Base-by-base conservation (phyloP, 2,329 filamentous ascomycete species). In the Aureobasidium pullulans region DNA sequence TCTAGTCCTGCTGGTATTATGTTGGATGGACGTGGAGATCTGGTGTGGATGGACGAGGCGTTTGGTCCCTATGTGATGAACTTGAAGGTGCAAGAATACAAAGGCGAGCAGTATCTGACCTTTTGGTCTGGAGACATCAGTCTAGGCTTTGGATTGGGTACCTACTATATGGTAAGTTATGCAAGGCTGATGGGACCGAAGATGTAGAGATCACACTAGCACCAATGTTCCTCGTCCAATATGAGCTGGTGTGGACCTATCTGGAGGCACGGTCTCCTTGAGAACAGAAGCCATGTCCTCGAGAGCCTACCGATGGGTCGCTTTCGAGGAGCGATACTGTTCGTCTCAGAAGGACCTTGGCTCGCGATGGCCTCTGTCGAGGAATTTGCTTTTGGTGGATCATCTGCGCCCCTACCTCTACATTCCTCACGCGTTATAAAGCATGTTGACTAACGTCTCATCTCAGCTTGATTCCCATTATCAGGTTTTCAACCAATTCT, bases 61-160 rank as follows among this genome's bases (percentile, higher is more conserved):
- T 71, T 63, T 49, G 66, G 66, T 40, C 60, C 63, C 0, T 53
- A 42, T 11, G 65, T 66, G 6, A 66, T 68, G 42, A 70, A 73
- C 59, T 56, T 72, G 4, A 68, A 67, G 46, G 61, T 71, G 6
- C 72, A 75, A 53, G 58, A 60, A 8, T 74, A 72, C 62, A 65
- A 67, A 37, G 71, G 69, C 16, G 62, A 70, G 58, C 64, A 71
- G 23, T 73, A 70, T 52, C 61, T 75, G 11, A 74, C 72, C 1
- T 71, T 74, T 60, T 75, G 72, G 71, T 67, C 67, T 23, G 72
- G 73, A 13, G 62, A 69, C 39, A 68, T 3, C 67, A 66, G 58
- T 69, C 71, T 6, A 63, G 67, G 48, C 7, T 44, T 29, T 19
- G 57, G 57, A 6, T 6, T 47, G 5, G 57, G 57, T 6, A 46